These are phyloP conservation scores for Limtongia smithiae DNA, from an alignment of 805 yeast species.

Conservation along the genomic window DNA sequence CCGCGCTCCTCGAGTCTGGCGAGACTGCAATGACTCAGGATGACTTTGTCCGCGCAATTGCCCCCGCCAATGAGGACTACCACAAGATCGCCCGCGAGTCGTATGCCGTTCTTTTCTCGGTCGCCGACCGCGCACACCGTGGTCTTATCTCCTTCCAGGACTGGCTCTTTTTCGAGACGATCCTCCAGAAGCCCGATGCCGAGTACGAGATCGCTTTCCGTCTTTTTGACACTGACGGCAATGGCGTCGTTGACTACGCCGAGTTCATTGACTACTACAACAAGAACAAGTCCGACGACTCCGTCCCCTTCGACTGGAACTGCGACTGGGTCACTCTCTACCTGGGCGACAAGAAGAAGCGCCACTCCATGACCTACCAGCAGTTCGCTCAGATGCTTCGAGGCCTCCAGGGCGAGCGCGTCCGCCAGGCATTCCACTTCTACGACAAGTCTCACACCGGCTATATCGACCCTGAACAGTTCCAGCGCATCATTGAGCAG, in stretches of 20 bases:
- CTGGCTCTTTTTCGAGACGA: slow-evolving; percentile 66
- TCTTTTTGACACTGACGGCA: slow-evolving; percentile 42
- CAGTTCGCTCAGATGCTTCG: slow-evolving; percentile 46
- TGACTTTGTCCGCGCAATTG: slow-evolving; percentile 46
- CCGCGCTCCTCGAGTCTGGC: slow-evolving; percentile 22
- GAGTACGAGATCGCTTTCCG: slow-evolving; percentile 51
- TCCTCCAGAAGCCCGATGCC: slow-evolving; percentile 53
- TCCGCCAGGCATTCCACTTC: slow-evolving; percentile 42
- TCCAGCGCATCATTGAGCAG: slow-evolving; percentile 39
- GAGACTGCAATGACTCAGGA: slow-evolving; percentile 39
- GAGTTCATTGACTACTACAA: slow-evolving; percentile 42
- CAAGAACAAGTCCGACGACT: slow-evolving; percentile 36
- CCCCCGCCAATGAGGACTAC: slow-evolving; percentile 46
- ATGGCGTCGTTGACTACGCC: slow-evolving; percentile 41
- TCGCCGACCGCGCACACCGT: slow-evolving; percentile 68
- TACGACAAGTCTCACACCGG: slow-evolving; percentile 40
- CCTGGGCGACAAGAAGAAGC: slow-evolving; percentile 38
- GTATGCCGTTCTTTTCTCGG: slow-evolving; percentile 68
- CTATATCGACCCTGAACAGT: slow-evolving; percentile 42
- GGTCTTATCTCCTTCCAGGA: slow-evolving; percentile 69
- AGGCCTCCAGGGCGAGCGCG: slow-evolving; percentile 47
- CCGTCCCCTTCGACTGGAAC: slow-evolving; percentile 45
- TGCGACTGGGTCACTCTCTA: slow-evolving; percentile 43
- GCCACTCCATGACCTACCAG: slow-evolving; percentile 41
- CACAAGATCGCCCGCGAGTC: slow-evolving; percentile 54